Evolutionary conservation across 495 filamentous ascomycete species (phyloP).

Genomic region (Penicillium antarcticum): DNA sequence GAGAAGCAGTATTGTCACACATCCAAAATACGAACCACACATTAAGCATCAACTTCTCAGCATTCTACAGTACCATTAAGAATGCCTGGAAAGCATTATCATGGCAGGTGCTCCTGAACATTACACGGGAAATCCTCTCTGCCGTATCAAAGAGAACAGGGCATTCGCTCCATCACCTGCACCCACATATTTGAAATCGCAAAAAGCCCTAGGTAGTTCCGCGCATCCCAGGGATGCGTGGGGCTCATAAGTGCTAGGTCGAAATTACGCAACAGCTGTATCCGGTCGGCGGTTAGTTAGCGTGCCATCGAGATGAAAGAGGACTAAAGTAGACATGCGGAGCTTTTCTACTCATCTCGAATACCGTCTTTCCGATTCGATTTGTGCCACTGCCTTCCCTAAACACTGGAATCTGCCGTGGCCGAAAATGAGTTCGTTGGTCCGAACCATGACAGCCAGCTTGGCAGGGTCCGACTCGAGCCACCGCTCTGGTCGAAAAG

Average conservation of each 20-base stretch:
- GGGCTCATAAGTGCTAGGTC: slow-evolving; percentile 52
- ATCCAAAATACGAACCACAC: no score
- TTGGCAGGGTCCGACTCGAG: slow-evolving; percentile 46
- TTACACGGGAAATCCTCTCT: no score
- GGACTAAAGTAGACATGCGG: slow-evolving; percentile 2
- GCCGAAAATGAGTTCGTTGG: slow-evolving; percentile 42
- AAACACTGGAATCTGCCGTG: slow-evolving; percentile 35
- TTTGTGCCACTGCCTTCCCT: slow-evolving; percentile 31
- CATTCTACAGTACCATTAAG: no score
- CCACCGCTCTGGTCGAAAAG: slow-evolving; percentile 65
- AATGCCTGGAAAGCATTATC: no score
- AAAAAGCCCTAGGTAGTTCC: slow-evolving; percentile 22
- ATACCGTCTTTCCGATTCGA: slow-evolving; percentile 53
- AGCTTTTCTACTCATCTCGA: slow-evolving; percentile 40
- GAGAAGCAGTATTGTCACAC: no score
- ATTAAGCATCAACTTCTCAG: no score
- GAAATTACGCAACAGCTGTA: slow-evolving; percentile 53
- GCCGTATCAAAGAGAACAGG: not conserved
- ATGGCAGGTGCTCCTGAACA: no score
- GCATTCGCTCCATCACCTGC: slow-evolving; percentile 14
- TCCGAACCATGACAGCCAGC: slow-evolving; percentile 47
- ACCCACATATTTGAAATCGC: slow-evolving; percentile 27
- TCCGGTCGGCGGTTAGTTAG: not conserved
- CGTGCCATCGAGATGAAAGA: not conserved
- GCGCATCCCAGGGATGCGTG: slow-evolving; percentile 35